A percentile compares a stretch with the other conserved stretches of the same genome.
Evolutionary conservation across 176 grass and related monocot species (phyloP).

Genomic region (Avena sativa): DNA sequence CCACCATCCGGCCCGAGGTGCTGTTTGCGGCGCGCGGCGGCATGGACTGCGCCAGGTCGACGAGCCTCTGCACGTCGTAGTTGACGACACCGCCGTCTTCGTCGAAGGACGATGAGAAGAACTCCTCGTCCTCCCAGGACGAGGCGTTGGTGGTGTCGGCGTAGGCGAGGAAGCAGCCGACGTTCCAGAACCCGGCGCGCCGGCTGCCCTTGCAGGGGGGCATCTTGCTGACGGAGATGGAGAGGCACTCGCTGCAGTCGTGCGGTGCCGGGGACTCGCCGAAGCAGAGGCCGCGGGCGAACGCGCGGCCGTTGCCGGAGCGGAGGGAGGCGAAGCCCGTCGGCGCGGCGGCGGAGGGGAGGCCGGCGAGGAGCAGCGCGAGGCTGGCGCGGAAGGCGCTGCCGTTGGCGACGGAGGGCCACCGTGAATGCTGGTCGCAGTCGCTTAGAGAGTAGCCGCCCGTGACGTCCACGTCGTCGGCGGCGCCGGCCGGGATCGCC

Average conservation of each 20-base stretch:
- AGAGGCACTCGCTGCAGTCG: not conserved
- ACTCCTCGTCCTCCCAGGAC: not conserved
- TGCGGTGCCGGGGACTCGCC: not conserved
- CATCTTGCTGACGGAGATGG: not conserved
- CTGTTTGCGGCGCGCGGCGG: not conserved
- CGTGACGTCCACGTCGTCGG: not conserved
- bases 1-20: not conserved
- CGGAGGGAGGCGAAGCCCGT: slow-evolving; percentile 13
- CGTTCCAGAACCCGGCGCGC: not conserved
- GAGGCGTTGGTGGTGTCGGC: not conserved
- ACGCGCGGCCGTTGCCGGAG: not conserved
- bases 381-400: not conserved
- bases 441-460: not conserved
- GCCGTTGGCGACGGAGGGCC: not conserved
- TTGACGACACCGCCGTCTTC: not conserved
- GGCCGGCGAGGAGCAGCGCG: not conserved
- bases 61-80: not conserved
- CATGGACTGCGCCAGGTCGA: not conserved
- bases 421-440: not conserved
- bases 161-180: slow-evolving; percentile 1
- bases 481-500: not conserved
- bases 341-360: not conserved
- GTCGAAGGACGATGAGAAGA: not conserved
- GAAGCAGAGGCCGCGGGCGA: slow-evolving; percentile 9
- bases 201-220: not conserved